Evolutionary conservation across 768 basidiomycete species (phyloP), one percentile per base, ranked within the genome.

Genomic region (Russula virescens): DNA sequence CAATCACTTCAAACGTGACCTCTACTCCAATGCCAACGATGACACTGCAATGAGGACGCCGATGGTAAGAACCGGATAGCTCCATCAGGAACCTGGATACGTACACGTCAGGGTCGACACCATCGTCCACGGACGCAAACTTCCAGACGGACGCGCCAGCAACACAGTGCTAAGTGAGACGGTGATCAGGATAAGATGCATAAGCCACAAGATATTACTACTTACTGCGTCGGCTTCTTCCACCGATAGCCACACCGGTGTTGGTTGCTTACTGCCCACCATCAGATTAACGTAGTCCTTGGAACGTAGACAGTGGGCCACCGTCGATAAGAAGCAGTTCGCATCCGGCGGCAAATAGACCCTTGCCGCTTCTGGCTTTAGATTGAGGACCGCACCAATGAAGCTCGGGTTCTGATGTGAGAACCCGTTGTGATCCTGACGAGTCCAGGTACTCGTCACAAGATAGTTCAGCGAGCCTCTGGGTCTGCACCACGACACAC

Each of bases 281-380:
- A 97, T 89, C 62, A 93, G 73, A 71, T 94, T 93, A 57, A 93
- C 76, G 64, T 94, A 94, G 73, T 92, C 88, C 78, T 89, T 91
- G 25, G 90, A 85, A 54, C 87, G 75, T 70, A 95, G 73, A 68
- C 90, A 93, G 72, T 95, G 94, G 4, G 88, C 82, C 59, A 95
- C 80, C 25, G 91, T 92, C 40, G 86, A 88, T 64, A 94, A 75
- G 76, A 88, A 85, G 69, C 88, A 88, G 72, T 95, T 94, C 14
- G 90, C 89, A 68, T 96, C 94, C n/a, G 94, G 90, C 0, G 92
- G 90, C 25, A 94, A 78, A 71, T 92, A 94, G 5, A 93, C 88
- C 3, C 91, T 82, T 0, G 87, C 87, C 61, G 84, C 77, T 42
- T 73, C 74, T 16, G 86, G 79, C 68, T 94, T 93, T 64, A 95